Evolutionary conservation across 2,329 filamentous ascomycete species (phyloP), one percentile per base, ranked within the genome.

Genomic region (Pyrenophora graminea): DNA sequence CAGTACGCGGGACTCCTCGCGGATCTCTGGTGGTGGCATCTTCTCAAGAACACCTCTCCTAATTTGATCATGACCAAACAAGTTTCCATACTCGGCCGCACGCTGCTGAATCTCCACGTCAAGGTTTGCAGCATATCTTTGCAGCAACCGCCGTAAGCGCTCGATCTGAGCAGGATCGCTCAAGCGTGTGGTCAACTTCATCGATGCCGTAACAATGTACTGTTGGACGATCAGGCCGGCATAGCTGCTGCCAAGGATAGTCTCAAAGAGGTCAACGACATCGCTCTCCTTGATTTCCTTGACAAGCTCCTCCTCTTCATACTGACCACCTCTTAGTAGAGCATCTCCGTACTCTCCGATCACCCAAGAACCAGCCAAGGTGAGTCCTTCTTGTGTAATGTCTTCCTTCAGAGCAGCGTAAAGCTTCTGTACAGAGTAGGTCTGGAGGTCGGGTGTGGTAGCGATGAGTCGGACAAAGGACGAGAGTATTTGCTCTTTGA

Each of bases 1-100:
- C 15, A 99, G 80, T 3, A 97, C 92, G 53, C 93, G 83, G 47
- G 94, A 93, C 72, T 96, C 91, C 71, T 99, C 94, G 61, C 93
- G 91, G 67, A 99, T 97, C 73, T 97, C 93, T 7, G 94, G 94
- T 1, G 94, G 85, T 6, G 94, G 94, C 95, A 99, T 99, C 73
- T 94, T 95, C 76, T 99, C 94, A 9, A 99, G 79, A 2, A 99
- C 94, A 51, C 94, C 94, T 53, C 84, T 84, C 47, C 93, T 86
- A 49, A 99, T 89, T 53, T 91, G 81, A 62, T 99, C 92, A 66
- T 91, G 91, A 0, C 85, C 84, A 66, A 99, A 97, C n/a, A 99
- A 80, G 67, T 97, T 97, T 51, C 87, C 85, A 67, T 97, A 99
- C 73, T 99, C 94, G 17, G 96, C 92, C 4, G 93, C 89, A 71